Evolutionary conservation across 495 filamentous ascomycete species (phyloP), one percentile per base, ranked within the genome.

Genomic region (Hypoxylon trugodes): DNA sequence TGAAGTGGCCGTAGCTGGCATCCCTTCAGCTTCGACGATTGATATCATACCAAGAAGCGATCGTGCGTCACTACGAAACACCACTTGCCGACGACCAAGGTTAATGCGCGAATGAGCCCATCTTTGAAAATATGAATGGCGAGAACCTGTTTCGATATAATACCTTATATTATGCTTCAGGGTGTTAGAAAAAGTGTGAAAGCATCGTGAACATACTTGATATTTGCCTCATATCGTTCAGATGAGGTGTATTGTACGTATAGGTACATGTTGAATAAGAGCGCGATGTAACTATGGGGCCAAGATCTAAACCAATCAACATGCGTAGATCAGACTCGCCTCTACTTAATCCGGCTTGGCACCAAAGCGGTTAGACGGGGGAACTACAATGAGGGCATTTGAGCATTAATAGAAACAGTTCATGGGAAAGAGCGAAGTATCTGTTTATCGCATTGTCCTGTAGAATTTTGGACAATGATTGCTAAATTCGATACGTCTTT

Each of bases 291-390:
- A 33, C 13, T 35, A 9, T 42, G 10, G 40, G 13, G 4, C 19
- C 15, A 25, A 59, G 41, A 50, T 54, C 40, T 48, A n/a, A 49
- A 45, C 57, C 56, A 66, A 61, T 66, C 28, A 56, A 37, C 19
- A 25, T 26, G 28, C 28, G 45, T 40, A 60, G 35, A 66, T 56
- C 36, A 19, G 37, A 33, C 38, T 47, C 26, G 12, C 25, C 10
- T 32, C 41, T 66, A 61, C 57, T 61, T 57, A 61, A 57, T 66
- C 63, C 57, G 63, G 63, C 57, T 66, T 66, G 56, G 63, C 63
- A 52, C 57, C 25, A 32, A 61, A 48, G 28, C 25, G 51, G 52
- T 45, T 53, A 57, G 51, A 52, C 46, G 13, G 50, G 15, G 25
- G 15, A n/a, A 40, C 2, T 5, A 16, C 4, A 28, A 37, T 18